Evolutionary conservation across 2,329 filamentous ascomycete genomes (phyloP), one percentile per base, ranked within the genome.

Genomic region (Torrubiella hemipterigena): DNA sequence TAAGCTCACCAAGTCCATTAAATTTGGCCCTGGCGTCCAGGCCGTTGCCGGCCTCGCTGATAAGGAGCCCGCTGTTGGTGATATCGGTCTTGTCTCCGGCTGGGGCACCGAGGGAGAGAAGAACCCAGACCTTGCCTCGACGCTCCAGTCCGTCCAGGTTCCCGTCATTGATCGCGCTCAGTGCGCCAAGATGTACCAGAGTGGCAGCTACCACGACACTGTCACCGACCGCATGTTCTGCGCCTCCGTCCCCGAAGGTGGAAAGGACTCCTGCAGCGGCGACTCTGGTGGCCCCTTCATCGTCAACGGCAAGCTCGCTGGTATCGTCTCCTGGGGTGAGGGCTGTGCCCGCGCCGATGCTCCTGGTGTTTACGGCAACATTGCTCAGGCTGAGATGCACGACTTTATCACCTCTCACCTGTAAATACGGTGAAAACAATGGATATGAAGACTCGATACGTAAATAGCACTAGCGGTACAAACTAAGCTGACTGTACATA

Each of bases 181-280:
- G 8, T 22, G 20, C n/a, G n/a, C 8, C 8, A n/a, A n/a, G 8
- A 8, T n/a, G 20, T 22, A 22, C n/a, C 8, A n/a, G 20, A 22
- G 8, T 8, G 20, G 20, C n/a, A 26, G 40, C 30, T 53, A 53
- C 30, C 9, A 20, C 29, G 31, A 35, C n/a, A n/a, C n/a, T 22
- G 20, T 22, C n/a, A 22, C 20, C n/a, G 20, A 22, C n/a, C 20
- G 20, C 8, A 22, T 22, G 20, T n/a, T 22, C n/a, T 22, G 20
- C n/a, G 20, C 20, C n/a, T 8, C 8, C n/a, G 17, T 41, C 8
- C 11, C 38, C 3, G 20, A 22, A n/a, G 20, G n/a, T 8, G 20
- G 20, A 8, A 22, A 22, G 20, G 20, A 22, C n/a, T 8, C 20
- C n/a, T 22, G 20, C n/a, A 8, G 8, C n/a, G 20, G 20, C 8